These are phyloP conservation scores for Cronartium quercuum DNA, from an alignment of 1,284 basidiomycete species.

Conservation along the genomic window DNA sequence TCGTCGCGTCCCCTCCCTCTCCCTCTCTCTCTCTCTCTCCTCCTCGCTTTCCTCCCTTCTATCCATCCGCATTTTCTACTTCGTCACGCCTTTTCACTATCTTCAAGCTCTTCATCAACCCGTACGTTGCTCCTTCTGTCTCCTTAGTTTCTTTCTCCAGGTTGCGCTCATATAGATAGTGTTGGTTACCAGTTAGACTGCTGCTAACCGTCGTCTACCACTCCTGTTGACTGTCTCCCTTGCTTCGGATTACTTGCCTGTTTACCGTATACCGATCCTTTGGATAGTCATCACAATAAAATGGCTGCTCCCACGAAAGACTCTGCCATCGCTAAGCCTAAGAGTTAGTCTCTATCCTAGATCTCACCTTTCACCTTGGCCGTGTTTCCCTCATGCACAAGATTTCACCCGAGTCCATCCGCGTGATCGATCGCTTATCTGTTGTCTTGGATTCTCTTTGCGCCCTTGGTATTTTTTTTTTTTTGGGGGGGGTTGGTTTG, in stretches of 20 bases:
- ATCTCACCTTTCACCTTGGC: neutral
- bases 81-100: too few species aligned
- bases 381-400: neutral
- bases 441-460: neutral
- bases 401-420: neutral
- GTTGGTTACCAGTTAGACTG: neutral
- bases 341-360: neutral
- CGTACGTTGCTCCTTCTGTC: too few species aligned
- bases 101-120: too few species aligned
- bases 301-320: neutral
- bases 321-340: neutral
- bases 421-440: neutral
- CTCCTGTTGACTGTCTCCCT: too few species aligned
- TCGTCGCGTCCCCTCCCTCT: too few species aligned
- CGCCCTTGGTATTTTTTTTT: neutral
- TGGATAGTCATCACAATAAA: too few species aligned
- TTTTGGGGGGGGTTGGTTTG: neutral
- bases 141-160: neutral
- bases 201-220: neutral
- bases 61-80: too few species aligned
- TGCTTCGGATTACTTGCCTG: neutral
- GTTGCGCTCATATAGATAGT: neutral
- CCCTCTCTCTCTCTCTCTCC: too few species aligned
- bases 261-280: too few species aligned
- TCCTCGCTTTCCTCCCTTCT: too few species aligned